Evolutionary conservation across 768 basidiomycete genomes (phyloP).

Genomic region (Clavaria fumosa): DNA sequence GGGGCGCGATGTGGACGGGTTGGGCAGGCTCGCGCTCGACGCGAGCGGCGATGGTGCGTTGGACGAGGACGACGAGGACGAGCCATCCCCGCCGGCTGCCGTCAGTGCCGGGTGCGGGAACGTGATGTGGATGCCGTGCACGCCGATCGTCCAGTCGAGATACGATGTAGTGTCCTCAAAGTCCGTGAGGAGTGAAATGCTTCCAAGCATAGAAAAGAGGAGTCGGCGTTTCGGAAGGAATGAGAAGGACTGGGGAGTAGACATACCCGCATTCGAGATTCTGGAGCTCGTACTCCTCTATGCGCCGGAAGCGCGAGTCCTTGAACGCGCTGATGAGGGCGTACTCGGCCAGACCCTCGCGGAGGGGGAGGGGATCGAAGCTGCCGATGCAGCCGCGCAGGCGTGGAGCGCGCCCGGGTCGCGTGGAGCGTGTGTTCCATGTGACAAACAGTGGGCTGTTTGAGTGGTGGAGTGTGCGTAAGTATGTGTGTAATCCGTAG

Average conservation of each 20-base stretch:
- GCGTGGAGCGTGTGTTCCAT: slow-evolving; percentile 68
- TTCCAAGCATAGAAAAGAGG: slow-evolving; percentile 17
- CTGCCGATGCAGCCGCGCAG: slow-evolving; percentile 93
- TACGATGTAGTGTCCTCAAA: slow-evolving; percentile 77
- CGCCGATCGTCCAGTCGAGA: slow-evolving; percentile 86
- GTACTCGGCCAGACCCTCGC: slow-evolving; percentile 73
- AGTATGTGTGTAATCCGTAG: not conserved
- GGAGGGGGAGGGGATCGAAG: slow-evolving; percentile 64
- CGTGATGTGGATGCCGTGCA: slow-evolving; percentile 81
- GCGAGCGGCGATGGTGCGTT: slow-evolving; percentile 57
- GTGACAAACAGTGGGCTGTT: slow-evolving; percentile 88
- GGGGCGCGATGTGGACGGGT: slow-evolving; percentile 30
- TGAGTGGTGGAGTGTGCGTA: slow-evolving; percentile 2
- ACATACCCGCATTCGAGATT: slow-evolving; percentile 79
- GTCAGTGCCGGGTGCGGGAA: slow-evolving; percentile 69
- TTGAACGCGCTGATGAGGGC: slow-evolving; percentile 84
- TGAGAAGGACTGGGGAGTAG: slow-evolving; percentile 3
- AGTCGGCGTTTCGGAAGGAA: slow-evolving; percentile 4
- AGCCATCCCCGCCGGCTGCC: too few relatives aligned
- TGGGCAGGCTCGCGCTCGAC: slow-evolving; percentile 29
- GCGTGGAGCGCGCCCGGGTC: slow-evolving; percentile 40
- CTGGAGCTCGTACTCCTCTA: slow-evolving; percentile 62
- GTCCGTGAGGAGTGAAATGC: slow-evolving; percentile 85
- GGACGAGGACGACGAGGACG: slow-evolving; percentile 33
- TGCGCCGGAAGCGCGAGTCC: slow-evolving; percentile 74